Conservation (phyloP, 305 asterid species). For the Fraxinus ornus region DNA sequence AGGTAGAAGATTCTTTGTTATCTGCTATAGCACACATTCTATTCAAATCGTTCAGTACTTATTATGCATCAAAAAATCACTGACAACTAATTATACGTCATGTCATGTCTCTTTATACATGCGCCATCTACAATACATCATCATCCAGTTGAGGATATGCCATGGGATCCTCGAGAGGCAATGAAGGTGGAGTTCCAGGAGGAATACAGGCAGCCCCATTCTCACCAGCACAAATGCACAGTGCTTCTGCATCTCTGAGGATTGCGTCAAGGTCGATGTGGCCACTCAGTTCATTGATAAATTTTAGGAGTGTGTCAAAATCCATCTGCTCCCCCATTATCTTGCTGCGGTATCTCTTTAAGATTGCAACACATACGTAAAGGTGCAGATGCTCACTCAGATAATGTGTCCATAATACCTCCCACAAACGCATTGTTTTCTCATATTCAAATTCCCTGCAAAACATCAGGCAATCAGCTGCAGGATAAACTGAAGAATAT, state of each 20-base stretch:
- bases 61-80: neutral
- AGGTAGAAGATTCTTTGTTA: neutral
- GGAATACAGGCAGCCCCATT: conserved; percentile 87
- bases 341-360: conserved; percentile 68
- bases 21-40: neutral
- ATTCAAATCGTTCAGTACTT: neutral
- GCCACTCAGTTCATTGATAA: conserved; percentile 89
- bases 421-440: conserved; percentile 80
- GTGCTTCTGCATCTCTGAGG: conserved; percentile 93
- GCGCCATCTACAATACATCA: conserved; percentile 51
- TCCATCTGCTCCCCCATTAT: conserved; percentile 93
- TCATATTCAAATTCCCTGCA: conserved; percentile 89
- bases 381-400: conserved; percentile 91
- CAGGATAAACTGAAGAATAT: conserved; percentile 6
- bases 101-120: neutral
- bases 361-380: conserved; percentile 78
- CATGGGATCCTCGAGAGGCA: conserved; percentile 67
- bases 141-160: conserved; percentile 74
- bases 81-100: neutral
- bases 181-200: conserved; percentile 97
- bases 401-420: conserved; percentile 89
- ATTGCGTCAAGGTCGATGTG: conserved; percentile 71
- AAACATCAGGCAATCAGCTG: conserved; percentile 3
- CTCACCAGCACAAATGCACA: conserved; percentile 93
- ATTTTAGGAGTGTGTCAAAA: conserved; percentile 90